These are phyloP conservation scores for Pseudoperonospora humuli DNA, from an alignment of 352 stramenopile species.

Conservation along the genomic window DNA sequence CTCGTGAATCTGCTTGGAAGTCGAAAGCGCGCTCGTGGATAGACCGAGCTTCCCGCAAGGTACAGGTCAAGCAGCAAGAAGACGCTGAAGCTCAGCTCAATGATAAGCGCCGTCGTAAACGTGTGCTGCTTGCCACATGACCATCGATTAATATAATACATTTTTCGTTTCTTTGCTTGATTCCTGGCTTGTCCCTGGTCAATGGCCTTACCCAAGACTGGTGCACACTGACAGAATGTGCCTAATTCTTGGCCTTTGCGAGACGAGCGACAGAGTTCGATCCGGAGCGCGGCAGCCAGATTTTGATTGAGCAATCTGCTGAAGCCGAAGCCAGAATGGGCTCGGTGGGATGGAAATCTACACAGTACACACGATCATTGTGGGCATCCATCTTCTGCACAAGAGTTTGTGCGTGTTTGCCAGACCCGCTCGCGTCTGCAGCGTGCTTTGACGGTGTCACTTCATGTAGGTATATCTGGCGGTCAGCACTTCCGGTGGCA, in stretches of 20 bases:
- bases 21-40: slow-evolving; percentile 71
- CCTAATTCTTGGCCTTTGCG: slow-evolving; percentile 52
- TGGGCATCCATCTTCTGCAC: slow-evolving; percentile 83
- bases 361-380: slow-evolving; percentile 84
- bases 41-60: slow-evolving; percentile 80
- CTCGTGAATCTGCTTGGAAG: slow-evolving; percentile 77
- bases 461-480: slow-evolving; percentile 84
- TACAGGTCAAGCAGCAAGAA: slow-evolving; percentile 87
- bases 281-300: slow-evolving; percentile 67
- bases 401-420: slow-evolving; percentile 45
- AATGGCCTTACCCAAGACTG: slow-evolving; percentile 1
- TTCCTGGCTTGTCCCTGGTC: neutral
- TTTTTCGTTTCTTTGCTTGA: slow-evolving; percentile 12
- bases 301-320: slow-evolving; percentile 81
- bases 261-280: slow-evolving; percentile 36
- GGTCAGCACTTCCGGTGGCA: slow-evolving; percentile 79
- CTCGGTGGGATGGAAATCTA: slow-evolving; percentile 82
- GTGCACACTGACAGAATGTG: neutral
- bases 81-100: slow-evolving; percentile 71
- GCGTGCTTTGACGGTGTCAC: slow-evolving; percentile 53
- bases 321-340: slow-evolving; percentile 81
- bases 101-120: slow-evolving; percentile 66
- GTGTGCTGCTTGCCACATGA: slow-evolving; percentile 42
- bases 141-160: slow-evolving; percentile 21
- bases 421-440: slow-evolving; percentile 15